Evolutionary conservation across 805 yeast genomes (phyloP), one percentile per base, ranked within the genome.

Genomic region (Scheffersomyces coipomensis): DNA sequence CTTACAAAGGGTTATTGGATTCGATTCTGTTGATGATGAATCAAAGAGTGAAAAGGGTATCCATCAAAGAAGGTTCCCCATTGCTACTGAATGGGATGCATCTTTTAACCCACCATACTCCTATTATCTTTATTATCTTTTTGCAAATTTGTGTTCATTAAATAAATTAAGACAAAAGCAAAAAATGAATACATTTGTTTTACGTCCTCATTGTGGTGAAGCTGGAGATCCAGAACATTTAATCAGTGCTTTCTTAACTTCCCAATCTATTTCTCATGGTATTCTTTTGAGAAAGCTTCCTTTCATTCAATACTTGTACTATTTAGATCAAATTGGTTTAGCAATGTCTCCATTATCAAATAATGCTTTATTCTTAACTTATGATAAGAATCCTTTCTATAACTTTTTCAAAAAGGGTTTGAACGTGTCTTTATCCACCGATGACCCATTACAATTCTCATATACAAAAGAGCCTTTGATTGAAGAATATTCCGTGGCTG

Each of bases 161-260:
- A 93, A 93, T 57, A 81, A 83, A 47, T 85, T 91, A 80, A 79
- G 99, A 64, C 66, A 73, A 24, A 73, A 69, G 42, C 75, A 90
- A 42, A 85, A 86, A 0, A 85, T 79, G 64, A 90, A 86, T 60
- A 90, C 97, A 0, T 83, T 93, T 64, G 95, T 88, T n/a, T 69
- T 93, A 52, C 78, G 99, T 54, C 99, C 99, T 3, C 99, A 93
- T 62, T 88, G 96, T 51, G 99, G 99, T 47, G 99, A 93, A 64
- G 99, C 99, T n/a, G 99, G 99, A 44, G 99, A 93, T 57, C 97
- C 98, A 1, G 98, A 93, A 56, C 99, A 93, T 68, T 73, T 95
- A 56, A 87, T 90, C 33, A 77, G 90, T 36, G 90, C 99, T 1
- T 93, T 85, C 54, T 65, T 93, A 53, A 79, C 93, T 1, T 82